Evolutionary conservation across 2,329 filamentous ascomycete species (phyloP), one percentile per base, ranked within the genome.

Genomic region (Curvularia verruculosa): DNA sequence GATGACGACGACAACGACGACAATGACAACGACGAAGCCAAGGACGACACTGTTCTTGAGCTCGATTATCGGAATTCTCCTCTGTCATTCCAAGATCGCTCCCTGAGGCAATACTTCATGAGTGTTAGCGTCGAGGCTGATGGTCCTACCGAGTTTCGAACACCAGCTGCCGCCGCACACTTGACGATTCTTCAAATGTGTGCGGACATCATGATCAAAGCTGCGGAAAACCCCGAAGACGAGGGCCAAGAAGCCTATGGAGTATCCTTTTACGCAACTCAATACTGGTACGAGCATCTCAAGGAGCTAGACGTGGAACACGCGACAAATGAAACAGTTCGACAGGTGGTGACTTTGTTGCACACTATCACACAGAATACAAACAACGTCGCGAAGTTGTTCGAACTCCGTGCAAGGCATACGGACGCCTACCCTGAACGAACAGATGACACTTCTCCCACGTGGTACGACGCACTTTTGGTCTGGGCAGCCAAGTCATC

Each of bases 51-150:
- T 18, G 28, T 41, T 5, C 24, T 28, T 19, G 51, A 54, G 13
- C 44, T 54, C 28, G 41, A 56, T 3, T 62, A 60, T 39, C 56
- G 48, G 15, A 24, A 53, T 5, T 28, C 49, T 7, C 46, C 65
- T 26, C 31, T 69, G 6, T 59, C 53, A 8, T 68, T 68, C 36
- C 65, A 69, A 52, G 66, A 69, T 28, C 54, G 67, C 5, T 63
- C 65, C 15, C 45, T 68, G 3, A 58, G 66, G 3, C 49, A 69
- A 31, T 68, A 66, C 43, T 69, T 68, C 54, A 60, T 52, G 44
- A 59, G 55, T 19, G 49, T 61, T 19, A 58, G 48, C 7, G 58
- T 62, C 1, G 59, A 62, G 10, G 41, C 59, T 12, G 29, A 63
- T 12, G 59, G 57, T 5, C 24, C 60, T 19, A 66, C 56, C 5